phyloP scores from a whole-genome alignment of 129 eudicot species.

The Erigeron canadensis region DNA sequence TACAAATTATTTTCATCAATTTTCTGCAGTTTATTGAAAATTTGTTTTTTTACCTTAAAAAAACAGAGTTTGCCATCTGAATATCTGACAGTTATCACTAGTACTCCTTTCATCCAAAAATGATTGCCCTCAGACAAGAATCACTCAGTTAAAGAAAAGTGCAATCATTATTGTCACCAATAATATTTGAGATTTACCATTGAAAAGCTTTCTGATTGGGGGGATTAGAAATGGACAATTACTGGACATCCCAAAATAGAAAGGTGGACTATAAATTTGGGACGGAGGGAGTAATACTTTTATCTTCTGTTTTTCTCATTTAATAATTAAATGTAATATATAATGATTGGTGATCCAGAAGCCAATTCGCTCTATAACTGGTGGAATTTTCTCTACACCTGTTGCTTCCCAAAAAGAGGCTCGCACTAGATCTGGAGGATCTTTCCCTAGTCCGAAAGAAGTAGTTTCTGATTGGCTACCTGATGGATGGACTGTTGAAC shows the following conservation, averaged over 20 bases:
- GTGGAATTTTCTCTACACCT: slow-evolving; percentile 28
- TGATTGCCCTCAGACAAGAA: no score
- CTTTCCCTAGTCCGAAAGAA: slow-evolving; percentile 11
- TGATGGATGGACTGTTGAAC: slow-evolving; percentile 57
- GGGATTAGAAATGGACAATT: no score
- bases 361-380: slow-evolving; percentile 26
- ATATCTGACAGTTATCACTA: background rate
- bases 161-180: no score
- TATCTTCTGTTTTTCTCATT: background rate
- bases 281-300: no score
- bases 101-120: background rate
- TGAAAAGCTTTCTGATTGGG: background rate
- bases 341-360: slow-evolving; percentile 20
- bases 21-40: background rate
- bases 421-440: slow-evolving; percentile 17
- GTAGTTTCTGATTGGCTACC: slow-evolving; percentile 53
- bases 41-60: slow-evolving; percentile 14
- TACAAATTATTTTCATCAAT: slow-evolving; percentile 7
- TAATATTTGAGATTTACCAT: no score
- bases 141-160: no score
- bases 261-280: no score
- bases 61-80: background rate
- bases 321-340: slow-evolving; percentile 8
- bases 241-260: no score
- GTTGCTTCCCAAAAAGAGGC: slow-evolving; percentile 11